Percentiles rank a stretch among this genome's conserved stretches.
Evolutionary conservation across 1,284 basidiomycete species (phyloP).

Genomic region (Gymnopus androsaceus): DNA sequence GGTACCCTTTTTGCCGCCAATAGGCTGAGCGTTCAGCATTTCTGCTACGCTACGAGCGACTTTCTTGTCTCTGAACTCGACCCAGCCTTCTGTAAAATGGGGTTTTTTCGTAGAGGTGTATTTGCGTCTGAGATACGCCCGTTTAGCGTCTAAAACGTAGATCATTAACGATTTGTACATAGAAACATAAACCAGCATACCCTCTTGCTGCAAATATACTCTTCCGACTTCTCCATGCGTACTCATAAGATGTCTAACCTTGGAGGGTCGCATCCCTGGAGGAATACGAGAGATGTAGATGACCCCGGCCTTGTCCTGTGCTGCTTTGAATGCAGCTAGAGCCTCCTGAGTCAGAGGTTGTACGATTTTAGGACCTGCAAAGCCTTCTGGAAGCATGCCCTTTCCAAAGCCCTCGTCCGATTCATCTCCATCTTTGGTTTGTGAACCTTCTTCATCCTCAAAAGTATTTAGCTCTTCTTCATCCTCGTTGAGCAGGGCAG

Average conservation of each 20-base stretch:
- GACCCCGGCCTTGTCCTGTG: slow-evolving; percentile 77
- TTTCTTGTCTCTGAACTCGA: slow-evolving; percentile 94
- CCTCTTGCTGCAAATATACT: slow-evolving; percentile 88
- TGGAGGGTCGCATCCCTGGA: slow-evolving; percentile 97
- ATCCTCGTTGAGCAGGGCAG: background rate
- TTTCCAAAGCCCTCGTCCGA: slow-evolving; percentile 25
- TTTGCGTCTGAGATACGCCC: slow-evolving; percentile 75
- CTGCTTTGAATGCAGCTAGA: slow-evolving; percentile 68
- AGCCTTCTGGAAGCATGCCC: slow-evolving; percentile 60
- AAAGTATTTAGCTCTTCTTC: background rate
- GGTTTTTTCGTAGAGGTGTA: slow-evolving; percentile 81
- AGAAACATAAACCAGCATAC: slow-evolving; percentile 40
- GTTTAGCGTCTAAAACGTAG: slow-evolving; percentile 63
- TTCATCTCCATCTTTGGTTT: background rate
- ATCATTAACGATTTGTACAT: background rate
- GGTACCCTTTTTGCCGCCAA: slow-evolving; percentile 91
- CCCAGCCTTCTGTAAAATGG: slow-evolving; percentile 96
- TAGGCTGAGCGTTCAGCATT: slow-evolving; percentile 95
- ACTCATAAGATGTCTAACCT: slow-evolving; percentile 92
- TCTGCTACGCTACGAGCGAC: slow-evolving; percentile 89
- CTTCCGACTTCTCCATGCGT: slow-evolving; percentile 82
- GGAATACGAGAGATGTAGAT: slow-evolving; percentile 96
- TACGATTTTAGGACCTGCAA: slow-evolving; percentile 59
- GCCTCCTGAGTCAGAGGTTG: slow-evolving; percentile 74
- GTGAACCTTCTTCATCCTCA: background rate